Evolutionary conservation across 176 grass and related monocot species (phyloP).

Genomic region (Hsuehochloa calcarea): DNA sequence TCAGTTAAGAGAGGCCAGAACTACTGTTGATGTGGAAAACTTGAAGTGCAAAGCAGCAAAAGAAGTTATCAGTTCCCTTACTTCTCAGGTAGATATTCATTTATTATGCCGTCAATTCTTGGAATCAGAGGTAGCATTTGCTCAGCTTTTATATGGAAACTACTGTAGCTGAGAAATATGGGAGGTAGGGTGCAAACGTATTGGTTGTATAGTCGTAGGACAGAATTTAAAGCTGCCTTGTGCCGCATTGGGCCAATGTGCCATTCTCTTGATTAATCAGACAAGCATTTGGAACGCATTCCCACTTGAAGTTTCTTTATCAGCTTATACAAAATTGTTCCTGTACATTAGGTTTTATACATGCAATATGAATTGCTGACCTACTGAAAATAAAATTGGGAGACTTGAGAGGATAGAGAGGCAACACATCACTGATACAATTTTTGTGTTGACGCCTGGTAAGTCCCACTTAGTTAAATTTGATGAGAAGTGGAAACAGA

Average conservation of each 20-base stretch:
- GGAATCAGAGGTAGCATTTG: background rate
- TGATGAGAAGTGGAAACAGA: background rate
- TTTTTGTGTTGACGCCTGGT: background rate
- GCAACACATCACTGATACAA: background rate
- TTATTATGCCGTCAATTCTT: background rate
- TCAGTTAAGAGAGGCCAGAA: slow-evolving; percentile 47
- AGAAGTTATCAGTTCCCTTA: slow-evolving; percentile 68
- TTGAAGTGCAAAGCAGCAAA: slow-evolving; percentile 66
- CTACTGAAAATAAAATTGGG: background rate
- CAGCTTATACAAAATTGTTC: background rate
- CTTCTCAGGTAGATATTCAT: slow-evolving; percentile 42
- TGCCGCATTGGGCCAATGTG: background rate
- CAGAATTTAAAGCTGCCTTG: background rate
- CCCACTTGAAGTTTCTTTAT: background rate
- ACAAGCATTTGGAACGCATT: background rate
- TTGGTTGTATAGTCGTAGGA: background rate
- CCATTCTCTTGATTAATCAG: background rate
- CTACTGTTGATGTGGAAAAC: slow-evolving; percentile 47
- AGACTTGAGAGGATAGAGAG: background rate
- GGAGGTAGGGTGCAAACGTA: background rate
- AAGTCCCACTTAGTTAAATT: background rate
- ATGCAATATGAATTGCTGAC: background rate
- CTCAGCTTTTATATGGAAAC: background rate
- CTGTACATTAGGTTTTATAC: background rate
- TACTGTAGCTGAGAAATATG: slow-evolving; percentile 1